Percentiles rank a stretch among this genome's conserved stretches.
These are phyloP conservation scores for Solanum bukasovii DNA, from an alignment of 257 asterid species.

Conservation along the genomic window DNA sequence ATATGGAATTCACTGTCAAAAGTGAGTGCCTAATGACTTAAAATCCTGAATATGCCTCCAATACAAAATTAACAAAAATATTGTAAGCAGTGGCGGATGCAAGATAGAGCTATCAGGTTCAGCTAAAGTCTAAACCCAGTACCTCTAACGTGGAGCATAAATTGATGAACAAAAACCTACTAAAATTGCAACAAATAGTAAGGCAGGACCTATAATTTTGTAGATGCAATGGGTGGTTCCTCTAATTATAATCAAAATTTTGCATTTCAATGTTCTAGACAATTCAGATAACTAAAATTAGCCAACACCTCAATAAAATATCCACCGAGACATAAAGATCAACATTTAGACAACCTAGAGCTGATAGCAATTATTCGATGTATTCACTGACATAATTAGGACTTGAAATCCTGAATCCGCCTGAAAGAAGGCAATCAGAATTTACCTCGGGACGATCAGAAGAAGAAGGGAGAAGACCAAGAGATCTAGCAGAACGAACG, in stretches of 20 bases:
- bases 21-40: not conserved
- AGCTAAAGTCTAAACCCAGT: not conserved
- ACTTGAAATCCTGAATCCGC: not conserved
- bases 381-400: not conserved
- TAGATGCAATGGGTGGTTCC: not conserved
- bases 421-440: not conserved
- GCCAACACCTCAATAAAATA: not conserved
- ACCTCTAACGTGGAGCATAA: not conserved
- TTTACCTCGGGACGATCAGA: conserved; percentile 84
- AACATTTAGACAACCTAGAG: not conserved
- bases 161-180: not conserved
- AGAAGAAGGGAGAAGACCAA: conserved; percentile 70
- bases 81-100: not conserved
- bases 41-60: not conserved
- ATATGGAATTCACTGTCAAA: not conserved
- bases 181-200: not conserved
- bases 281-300: not conserved
- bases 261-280: not conserved
- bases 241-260: not conserved
- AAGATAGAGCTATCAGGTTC: not conserved
- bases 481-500: conserved; percentile 96
- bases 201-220: not conserved
- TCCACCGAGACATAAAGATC: not conserved
- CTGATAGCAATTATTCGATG: not conserved
- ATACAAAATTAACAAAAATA: not conserved